These are phyloP conservation scores for Andrographis paniculata DNA, from an alignment of 305 asterid species.

Conservation along the genomic window DNA sequence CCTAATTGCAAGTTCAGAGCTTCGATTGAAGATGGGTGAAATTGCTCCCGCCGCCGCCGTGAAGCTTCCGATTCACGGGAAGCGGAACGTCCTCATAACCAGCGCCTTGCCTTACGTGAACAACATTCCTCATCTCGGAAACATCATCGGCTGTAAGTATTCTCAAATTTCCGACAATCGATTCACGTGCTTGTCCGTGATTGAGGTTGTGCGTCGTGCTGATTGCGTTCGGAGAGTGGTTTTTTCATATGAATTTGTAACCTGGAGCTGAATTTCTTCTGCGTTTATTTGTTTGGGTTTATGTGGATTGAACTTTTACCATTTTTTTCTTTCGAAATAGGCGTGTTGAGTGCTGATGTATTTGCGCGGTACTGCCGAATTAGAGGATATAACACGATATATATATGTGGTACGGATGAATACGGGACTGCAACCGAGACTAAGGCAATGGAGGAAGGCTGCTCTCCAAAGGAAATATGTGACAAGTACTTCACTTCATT, in stretches of 20 bases:
- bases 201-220: neutral
- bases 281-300: neutral
- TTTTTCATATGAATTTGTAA: neutral
- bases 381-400: slow-evolving; percentile 43
- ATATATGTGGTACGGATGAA: slow-evolving; percentile 65
- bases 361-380: slow-evolving; percentile 78
- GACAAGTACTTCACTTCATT: slow-evolving; percentile 37
- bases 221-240: neutral
- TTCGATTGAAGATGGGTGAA: slow-evolving; percentile 34
- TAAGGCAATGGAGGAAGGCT: slow-evolving; percentile 59
- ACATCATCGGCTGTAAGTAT: slow-evolving; percentile 92
- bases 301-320: neutral
- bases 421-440: slow-evolving; percentile 68
- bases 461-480: slow-evolving; percentile 60
- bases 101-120: slow-evolving; percentile 94
- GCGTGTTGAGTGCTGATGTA: slow-evolving; percentile 96
- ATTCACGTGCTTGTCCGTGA: neutral
- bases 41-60: slow-evolving; percentile 24
- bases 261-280: neutral
- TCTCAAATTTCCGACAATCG: neutral
- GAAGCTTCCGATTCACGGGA: slow-evolving; percentile 71
- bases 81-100: slow-evolving; percentile 76
- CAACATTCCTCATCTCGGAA: slow-evolving; percentile 94
- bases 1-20: too few species aligned
- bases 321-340: slow-evolving; percentile 25